Conservation (phyloP, 1,284 basidiomycete genomes). For the Termitomyces sp. region DNA sequence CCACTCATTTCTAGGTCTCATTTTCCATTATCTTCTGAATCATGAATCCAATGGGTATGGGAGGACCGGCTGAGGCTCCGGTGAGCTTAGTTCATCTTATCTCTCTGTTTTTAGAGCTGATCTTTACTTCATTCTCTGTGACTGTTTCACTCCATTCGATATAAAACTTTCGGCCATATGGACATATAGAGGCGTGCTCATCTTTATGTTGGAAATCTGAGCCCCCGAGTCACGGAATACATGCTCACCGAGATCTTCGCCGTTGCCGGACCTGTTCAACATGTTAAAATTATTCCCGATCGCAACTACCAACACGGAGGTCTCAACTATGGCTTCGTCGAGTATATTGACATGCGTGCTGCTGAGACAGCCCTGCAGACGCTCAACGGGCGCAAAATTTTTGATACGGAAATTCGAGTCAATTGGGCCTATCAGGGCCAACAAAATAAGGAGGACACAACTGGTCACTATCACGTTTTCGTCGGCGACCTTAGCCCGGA, state of each 20-base stretch:
- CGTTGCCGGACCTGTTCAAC: slow-evolving; percentile 90
- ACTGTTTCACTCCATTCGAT: slow-evolving; percentile 20
- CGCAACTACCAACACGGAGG: slow-evolving; percentile 96
- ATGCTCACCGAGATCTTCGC: slow-evolving; percentile 96
- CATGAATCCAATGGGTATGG: slow-evolving; percentile 77
- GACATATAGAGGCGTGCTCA: slow-evolving; percentile 73
- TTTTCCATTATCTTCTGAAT: slow-evolving; percentile 54
- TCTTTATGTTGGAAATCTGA: slow-evolving; percentile 96
- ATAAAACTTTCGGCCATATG: slow-evolving; percentile 18
- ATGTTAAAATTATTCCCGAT: slow-evolving; percentile 98
- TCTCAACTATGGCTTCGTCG: slow-evolving; percentile 97
- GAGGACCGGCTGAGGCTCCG: slow-evolving; percentile 66
- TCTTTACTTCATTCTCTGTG: slow-evolving; percentile 26
- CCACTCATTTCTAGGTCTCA: slow-evolving; percentile 34
- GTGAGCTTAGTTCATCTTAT: slow-evolving; percentile 39
- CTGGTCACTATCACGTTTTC: slow-evolving; percentile 95
- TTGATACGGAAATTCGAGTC: slow-evolving; percentile 95
- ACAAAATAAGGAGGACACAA: slow-evolving; percentile 95
- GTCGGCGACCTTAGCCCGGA: slow-evolving; percentile 97
- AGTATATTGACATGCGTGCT: slow-evolving; percentile 95
- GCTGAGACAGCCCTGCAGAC: slow-evolving; percentile 96
- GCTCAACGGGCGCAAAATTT: slow-evolving; percentile 96
- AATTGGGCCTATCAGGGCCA: slow-evolving; percentile 98
- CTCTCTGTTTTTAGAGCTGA: slow-evolving; percentile 25
- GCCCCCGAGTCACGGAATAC: slow-evolving; percentile 88